Conservation (phyloP, 306 rosid species). For the Vigna angularis region DNA sequence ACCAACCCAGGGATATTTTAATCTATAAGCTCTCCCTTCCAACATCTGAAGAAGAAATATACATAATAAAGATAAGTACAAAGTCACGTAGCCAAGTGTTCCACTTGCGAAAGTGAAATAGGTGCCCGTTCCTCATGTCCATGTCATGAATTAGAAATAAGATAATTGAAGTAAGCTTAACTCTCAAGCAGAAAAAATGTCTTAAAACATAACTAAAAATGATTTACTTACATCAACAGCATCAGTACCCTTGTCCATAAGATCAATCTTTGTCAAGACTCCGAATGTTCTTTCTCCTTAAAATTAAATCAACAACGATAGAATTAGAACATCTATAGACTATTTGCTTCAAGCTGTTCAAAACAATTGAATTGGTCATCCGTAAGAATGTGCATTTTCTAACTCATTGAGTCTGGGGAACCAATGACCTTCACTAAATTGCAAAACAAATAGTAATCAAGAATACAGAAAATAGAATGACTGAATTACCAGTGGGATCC, state of each 20-base stretch:
- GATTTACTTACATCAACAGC: constrained; percentile 84
- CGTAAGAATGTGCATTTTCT: constrained; percentile 12
- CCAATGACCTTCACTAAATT: constrained; percentile 15
- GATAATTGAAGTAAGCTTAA: constrained; percentile 3
- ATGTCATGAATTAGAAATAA: not conserved
- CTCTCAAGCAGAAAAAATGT: constrained; percentile 19
- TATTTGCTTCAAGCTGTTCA: constrained; percentile 22
- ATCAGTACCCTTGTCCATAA: constrained; percentile 99
- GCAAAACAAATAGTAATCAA: constrained; percentile 26
- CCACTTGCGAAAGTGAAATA: not conserved
- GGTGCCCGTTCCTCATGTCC: not conserved
- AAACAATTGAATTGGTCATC: constrained; percentile 29
- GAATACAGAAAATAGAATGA: constrained; percentile 23
- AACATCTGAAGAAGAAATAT: constrained; percentile 60
- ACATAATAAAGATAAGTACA: constrained; percentile 2
- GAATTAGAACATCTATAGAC: constrained; percentile 26
- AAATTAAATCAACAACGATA: constrained; percentile 20
- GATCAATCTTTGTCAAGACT: constrained; percentile 96
- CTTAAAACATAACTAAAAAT: constrained; percentile 23
- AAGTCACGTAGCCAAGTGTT: constrained; percentile 12
- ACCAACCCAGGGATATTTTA: constrained; percentile 94
- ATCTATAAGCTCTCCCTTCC: constrained; percentile 82
- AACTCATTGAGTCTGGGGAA: not conserved
- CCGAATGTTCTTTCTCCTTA: constrained; percentile 96
- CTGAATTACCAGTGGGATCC: constrained; percentile 81